A percentile compares a stretch with the other conserved stretches of the same genome.
phyloP scores from a whole-genome alignment of 2,329 filamentous ascomycete species.

The Podosphaera leucotricha region DNA sequence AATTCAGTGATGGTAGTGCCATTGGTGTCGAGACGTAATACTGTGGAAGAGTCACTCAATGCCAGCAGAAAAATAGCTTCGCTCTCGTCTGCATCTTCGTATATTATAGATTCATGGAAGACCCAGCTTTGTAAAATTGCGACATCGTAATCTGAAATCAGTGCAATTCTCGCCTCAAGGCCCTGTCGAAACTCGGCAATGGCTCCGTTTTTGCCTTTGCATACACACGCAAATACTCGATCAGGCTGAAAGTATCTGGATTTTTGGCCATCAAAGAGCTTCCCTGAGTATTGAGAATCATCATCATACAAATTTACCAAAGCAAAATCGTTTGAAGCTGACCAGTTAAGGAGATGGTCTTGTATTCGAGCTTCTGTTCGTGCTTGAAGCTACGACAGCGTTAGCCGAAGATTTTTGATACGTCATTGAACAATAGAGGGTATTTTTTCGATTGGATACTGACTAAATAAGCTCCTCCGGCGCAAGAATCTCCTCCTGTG shows the following conservation, averaged over 20 bases:
- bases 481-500: slow-evolving; percentile 37
- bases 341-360: slow-evolving; percentile 41
- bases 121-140: slow-evolving; percentile 30
- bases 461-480: slow-evolving; percentile 42
- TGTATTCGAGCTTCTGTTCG: slow-evolving; percentile 29
- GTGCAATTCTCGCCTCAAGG: slow-evolving; percentile 40
- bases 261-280: slow-evolving; percentile 6
- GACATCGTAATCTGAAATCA: slow-evolving; percentile 27
- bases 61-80: slow-evolving; percentile 13
- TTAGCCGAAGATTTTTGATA: not conserved
- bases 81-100: slow-evolving; percentile 3
- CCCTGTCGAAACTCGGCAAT: slow-evolving; percentile 48
- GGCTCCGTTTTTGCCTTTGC: slow-evolving; percentile 35
- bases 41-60: slow-evolving; percentile 11
- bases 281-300: slow-evolving; percentile 16
- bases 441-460: slow-evolving; percentile 3
- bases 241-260: slow-evolving; percentile 20
- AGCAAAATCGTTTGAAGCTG: slow-evolving; percentile 19
- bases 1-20: slow-evolving; percentile 23
- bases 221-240: slow-evolving; percentile 41
- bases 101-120: slow-evolving; percentile 15
- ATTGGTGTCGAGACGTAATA: slow-evolving; percentile 24
- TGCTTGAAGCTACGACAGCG: slow-evolving; percentile 24
- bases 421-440: not conserved
- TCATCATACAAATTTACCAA: slow-evolving; percentile 18